Conservation (phyloP, 345 rosid species). For the Hibiscus trionum region DNA sequence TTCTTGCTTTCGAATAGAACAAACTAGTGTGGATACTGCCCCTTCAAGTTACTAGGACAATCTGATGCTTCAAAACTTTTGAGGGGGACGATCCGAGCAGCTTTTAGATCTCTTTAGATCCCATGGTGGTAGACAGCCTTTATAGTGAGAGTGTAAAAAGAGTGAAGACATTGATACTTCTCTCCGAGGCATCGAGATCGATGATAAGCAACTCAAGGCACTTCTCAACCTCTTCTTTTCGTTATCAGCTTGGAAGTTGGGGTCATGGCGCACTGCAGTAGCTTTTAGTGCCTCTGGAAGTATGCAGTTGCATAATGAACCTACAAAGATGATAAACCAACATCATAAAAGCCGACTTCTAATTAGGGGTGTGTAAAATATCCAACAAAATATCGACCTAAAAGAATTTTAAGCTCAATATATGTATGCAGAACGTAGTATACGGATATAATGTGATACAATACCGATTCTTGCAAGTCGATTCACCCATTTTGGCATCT, state of each 20-base stretch:
- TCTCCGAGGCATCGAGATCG: conserved; percentile 49
- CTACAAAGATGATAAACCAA: conserved; percentile 18
- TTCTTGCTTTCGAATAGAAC: not conserved
- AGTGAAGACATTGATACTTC: conserved; percentile 51
- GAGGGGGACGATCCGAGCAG: not conserved
- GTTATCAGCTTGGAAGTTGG: conserved; percentile 30
- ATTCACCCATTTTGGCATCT: conserved; percentile 64
- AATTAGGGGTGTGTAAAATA: not conserved
- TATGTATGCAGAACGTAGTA: not conserved
- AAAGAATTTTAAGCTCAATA: not conserved
- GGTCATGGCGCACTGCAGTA: conserved; percentile 33
- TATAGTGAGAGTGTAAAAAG: conserved; percentile 55
- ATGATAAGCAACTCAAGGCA: conserved; percentile 48
- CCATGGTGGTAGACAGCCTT: conserved; percentile 65
- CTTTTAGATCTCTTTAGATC: conserved; percentile 45
- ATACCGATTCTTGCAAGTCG: conserved; percentile 68
- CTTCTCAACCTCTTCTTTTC: conserved; percentile 51
- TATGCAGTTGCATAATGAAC: conserved; percentile 57
- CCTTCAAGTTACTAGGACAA: not conserved
- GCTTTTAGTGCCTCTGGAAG: conserved; percentile 52
- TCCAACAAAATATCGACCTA: not conserved
- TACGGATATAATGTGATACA: not conserved
- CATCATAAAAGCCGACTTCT: not conserved
- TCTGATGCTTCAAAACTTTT: not conserved
- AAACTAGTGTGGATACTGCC: conserved; percentile 9